Evolutionary conservation across 2,329 filamentous ascomycete genomes (phyloP).

Genomic region (Diaporthe amygdali): DNA sequence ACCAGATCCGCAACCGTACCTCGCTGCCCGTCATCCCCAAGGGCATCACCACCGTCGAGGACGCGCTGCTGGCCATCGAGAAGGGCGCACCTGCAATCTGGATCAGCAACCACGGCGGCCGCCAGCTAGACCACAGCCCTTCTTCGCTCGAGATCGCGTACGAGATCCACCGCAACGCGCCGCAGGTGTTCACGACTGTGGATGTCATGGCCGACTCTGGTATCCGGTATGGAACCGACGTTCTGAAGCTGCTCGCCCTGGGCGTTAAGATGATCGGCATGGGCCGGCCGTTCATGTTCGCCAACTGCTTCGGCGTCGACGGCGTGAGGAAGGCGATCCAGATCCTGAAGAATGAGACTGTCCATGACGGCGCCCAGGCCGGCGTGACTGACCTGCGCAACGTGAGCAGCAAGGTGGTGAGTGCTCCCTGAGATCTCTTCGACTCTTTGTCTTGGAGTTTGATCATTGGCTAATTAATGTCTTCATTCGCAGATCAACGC

Average conservation of each 20-base stretch:
- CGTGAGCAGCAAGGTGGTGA: slow-evolving; percentile 26
- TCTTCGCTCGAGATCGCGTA: slow-evolving; percentile 37
- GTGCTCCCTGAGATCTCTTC: neutral
- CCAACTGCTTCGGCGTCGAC: slow-evolving; percentile 53
- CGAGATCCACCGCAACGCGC: slow-evolving; percentile 40
- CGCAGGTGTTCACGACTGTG: slow-evolving; percentile 41
- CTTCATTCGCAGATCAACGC: neutral
- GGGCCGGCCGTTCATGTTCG: slow-evolving; percentile 54
- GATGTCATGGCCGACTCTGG: slow-evolving; percentile 36
- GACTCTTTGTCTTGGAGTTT: neutral
- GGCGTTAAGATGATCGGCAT: slow-evolving; percentile 36
- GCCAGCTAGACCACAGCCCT: slow-evolving; percentile 46
- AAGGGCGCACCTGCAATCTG: slow-evolving; percentile 42
- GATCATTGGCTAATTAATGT: neutral
- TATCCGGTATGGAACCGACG: slow-evolving; percentile 43
- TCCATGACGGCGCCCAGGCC: slow-evolving; percentile 39
- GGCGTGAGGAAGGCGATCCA: slow-evolving; percentile 52
- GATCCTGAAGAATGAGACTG: slow-evolving; percentile 54
- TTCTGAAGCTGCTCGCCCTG: slow-evolving; percentile 45
- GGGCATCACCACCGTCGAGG: slow-evolving; percentile 43
- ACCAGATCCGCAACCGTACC: slow-evolving; percentile 37
- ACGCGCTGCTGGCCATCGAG: slow-evolving; percentile 39
- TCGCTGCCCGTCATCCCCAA: slow-evolving; percentile 43
- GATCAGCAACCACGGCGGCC: slow-evolving; percentile 47
- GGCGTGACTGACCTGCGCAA: slow-evolving; percentile 34